phyloP scores from a whole-genome alignment of 345 rosid genomes.

The Populus euphratica region DNA sequence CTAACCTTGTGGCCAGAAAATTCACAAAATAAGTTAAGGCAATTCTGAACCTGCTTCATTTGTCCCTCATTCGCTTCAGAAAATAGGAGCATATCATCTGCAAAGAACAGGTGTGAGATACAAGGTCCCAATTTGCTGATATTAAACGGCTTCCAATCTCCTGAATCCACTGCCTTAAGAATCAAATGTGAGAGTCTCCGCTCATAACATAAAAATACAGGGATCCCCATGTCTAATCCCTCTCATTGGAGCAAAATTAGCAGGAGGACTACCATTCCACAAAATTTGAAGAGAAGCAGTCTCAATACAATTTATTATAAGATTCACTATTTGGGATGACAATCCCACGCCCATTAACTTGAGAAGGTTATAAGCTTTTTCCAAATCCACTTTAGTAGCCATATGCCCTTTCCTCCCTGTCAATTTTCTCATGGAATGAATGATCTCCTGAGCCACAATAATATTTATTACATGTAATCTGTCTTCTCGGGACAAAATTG shows the following conservation, averaged over 20 bases:
- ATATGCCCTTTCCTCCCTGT: background rate
- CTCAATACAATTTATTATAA: background rate
- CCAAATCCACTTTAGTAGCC: background rate
- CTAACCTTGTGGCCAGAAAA: background rate
- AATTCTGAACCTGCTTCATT: background rate
- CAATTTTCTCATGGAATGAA: background rate
- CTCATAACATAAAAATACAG: background rate
- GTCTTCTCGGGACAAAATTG: background rate
- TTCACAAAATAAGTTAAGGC: background rate
- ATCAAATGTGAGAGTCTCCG: background rate
- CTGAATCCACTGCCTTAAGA: background rate
- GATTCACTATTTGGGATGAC: background rate
- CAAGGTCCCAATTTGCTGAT: background rate
- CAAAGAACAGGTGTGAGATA: background rate
- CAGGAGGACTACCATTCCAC: background rate
- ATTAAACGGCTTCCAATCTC: background rate
- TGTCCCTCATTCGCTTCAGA: background rate
- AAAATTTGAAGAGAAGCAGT: background rate
- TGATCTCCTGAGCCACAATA: background rate
- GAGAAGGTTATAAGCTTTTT: background rate
- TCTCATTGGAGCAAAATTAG: background rate
- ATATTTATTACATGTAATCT: background rate
- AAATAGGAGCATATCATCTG: background rate
- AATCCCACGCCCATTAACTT: background rate
- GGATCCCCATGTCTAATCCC: background rate